phyloP scores from a whole-genome alignment of 2,329 filamentous ascomycete species.

The Aspergillus thermomutatus region DNA sequence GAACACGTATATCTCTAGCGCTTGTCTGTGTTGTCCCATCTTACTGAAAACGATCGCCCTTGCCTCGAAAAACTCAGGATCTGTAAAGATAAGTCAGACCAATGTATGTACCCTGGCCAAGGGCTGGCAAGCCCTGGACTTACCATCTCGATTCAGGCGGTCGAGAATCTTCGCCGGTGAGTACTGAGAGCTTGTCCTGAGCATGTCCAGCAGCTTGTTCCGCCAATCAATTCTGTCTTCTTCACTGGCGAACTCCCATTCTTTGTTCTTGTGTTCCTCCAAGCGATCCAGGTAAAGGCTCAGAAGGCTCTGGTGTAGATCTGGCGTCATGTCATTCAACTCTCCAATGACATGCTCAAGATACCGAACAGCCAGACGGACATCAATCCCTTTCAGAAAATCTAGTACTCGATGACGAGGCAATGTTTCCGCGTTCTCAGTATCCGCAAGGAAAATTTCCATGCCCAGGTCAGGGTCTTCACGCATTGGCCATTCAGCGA shows the following conservation, averaged over 20 bases:
- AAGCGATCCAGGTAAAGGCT: slow-evolving; percentile 64
- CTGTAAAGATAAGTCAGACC: slow-evolving; percentile 43
- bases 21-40: slow-evolving; percentile 93
- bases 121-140: slow-evolving; percentile 29
- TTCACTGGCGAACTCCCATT: slow-evolving; percentile 35
- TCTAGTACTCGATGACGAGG: slow-evolving; percentile 71
- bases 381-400: slow-evolving; percentile 69
- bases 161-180: slow-evolving; percentile 73
- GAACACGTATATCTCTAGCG: slow-evolving; percentile 96
- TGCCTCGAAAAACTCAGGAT: slow-evolving; percentile 81
- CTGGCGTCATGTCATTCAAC: slow-evolving; percentile 76
- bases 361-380: slow-evolving; percentile 72
- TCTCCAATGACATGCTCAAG: slow-evolving; percentile 88
- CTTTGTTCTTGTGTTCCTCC: slow-evolving; percentile 36
- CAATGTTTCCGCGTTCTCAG: slow-evolving; percentile 88
- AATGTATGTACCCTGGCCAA: neutral
- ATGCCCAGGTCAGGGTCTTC: slow-evolving; percentile 73
- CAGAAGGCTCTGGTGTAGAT: slow-evolving; percentile 82
- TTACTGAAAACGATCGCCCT: slow-evolving; percentile 88
- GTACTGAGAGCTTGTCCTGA: slow-evolving; percentile 75
- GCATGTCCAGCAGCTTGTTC: slow-evolving; percentile 67
- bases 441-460: slow-evolving; percentile 90
- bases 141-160: slow-evolving; percentile 75
- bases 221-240: slow-evolving; percentile 58
- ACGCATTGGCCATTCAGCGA: slow-evolving; percentile 81